phyloP scores from a whole-genome alignment of 768 basidiomycete genomes.

The Suillus bovinus region DNA sequence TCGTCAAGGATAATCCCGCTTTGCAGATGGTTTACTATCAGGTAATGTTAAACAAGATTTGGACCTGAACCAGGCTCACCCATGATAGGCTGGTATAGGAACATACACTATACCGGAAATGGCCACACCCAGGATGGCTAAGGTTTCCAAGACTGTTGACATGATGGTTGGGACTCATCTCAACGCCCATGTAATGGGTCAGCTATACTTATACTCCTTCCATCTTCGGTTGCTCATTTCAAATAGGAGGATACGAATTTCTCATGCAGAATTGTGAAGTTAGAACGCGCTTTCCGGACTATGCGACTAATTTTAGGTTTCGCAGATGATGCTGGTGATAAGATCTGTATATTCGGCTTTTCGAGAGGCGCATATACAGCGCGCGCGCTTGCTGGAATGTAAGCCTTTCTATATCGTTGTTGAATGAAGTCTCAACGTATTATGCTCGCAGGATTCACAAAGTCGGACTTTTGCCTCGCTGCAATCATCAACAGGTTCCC shows the following conservation, averaged over 20 bases:
- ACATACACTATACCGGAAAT: slow-evolving; percentile 68
- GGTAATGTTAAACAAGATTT: slow-evolving; percentile 30
- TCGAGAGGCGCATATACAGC: slow-evolving; percentile 76
- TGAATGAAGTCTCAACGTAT: background rate
- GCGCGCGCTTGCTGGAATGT: slow-evolving; percentile 75
- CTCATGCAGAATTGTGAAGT: slow-evolving; percentile 72
- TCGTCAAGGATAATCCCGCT: slow-evolving; percentile 62
- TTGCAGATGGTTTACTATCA: slow-evolving; percentile 79
- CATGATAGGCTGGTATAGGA: slow-evolving; percentile 63
- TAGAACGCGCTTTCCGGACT: background rate
- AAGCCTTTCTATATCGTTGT: slow-evolving; percentile 24
- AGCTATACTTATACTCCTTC: slow-evolving; percentile 11
- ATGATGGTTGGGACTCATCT: slow-evolving; percentile 62
- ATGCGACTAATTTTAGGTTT: slow-evolving; percentile 1
- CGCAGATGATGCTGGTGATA: slow-evolving; percentile 69
- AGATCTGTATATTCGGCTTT: slow-evolving; percentile 80
- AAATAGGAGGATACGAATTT: slow-evolving; percentile 72
- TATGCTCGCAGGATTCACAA: slow-evolving; percentile 56
- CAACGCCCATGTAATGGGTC: slow-evolving; percentile 71
- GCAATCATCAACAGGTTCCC: slow-evolving; percentile 74
- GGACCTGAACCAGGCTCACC: slow-evolving; percentile 1
- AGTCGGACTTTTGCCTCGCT: slow-evolving; percentile 68
- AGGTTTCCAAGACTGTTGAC: slow-evolving; percentile 56
- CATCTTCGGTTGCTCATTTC: background rate
- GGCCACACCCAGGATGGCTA: slow-evolving; percentile 57